Conservation (phyloP, 148 eudicot species). For the Dysphania ambrosioides region DNA sequence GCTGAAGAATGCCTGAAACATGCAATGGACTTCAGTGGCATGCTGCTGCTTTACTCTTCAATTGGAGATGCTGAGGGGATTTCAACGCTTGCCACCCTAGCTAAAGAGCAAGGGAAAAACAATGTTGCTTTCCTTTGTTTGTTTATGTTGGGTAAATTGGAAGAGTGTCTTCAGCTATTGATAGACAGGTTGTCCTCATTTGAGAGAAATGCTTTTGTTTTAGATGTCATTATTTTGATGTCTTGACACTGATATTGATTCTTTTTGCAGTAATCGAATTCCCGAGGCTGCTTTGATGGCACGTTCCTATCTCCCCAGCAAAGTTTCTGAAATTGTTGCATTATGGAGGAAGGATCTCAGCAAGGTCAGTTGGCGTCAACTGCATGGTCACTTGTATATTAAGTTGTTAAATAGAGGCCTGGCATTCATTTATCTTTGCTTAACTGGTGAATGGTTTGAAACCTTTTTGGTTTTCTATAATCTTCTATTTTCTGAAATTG, state of each 20-base stretch:
- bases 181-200: constrained; percentile 61
- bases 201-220: constrained; percentile 1
- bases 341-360: constrained; percentile 90
- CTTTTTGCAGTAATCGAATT: constrained; percentile 76
- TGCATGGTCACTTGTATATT: background rate
- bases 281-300: constrained; percentile 99
- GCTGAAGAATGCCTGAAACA: constrained; percentile 85
- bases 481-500: background rate
- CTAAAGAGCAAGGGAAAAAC: constrained; percentile 86
- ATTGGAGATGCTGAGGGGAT: constrained; percentile 94
- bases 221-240: background rate
- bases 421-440: constrained; percentile 1
- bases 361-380: constrained; percentile 49
- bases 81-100: constrained; percentile 62
- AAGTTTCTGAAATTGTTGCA: constrained; percentile 84
- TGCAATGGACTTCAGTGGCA: constrained; percentile 93
- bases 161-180: constrained; percentile 90
- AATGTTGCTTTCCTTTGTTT: constrained; percentile 92
- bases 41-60: constrained; percentile 90
- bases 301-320: constrained; percentile 94
- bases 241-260: constrained; percentile 23
- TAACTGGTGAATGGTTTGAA: background rate
- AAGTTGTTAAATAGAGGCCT: constrained; percentile 3
- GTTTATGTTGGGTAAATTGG: constrained; percentile 84
- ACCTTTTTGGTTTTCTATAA: background rate